These are phyloP conservation scores for Aspergillus ruber DNA, from an alignment of 2,329 filamentous ascomycete species.

Conservation along the genomic window DNA sequence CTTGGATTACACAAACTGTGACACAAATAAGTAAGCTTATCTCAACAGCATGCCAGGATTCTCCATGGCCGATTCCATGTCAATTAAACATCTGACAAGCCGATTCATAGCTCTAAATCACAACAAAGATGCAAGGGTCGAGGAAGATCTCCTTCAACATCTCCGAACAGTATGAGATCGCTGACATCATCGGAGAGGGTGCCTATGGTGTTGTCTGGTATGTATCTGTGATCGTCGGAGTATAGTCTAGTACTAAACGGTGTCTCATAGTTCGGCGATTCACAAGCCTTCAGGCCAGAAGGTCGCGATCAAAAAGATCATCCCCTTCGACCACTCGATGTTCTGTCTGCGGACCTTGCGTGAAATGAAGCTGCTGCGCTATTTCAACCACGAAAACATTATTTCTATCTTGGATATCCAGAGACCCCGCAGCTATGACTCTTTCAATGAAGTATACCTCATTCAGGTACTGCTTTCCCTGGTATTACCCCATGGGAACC, in stretches of 20 bases:
- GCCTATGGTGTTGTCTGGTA: slow-evolving; percentile 98
- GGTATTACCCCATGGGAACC: not conserved
- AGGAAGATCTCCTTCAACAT: slow-evolving; percentile 99
- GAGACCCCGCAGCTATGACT: slow-evolving; percentile 92
- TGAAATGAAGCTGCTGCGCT: slow-evolving; percentile 97
- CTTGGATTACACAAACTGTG: no score
- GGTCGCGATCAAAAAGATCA: slow-evolving; percentile 99
- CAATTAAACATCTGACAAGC: not conserved
- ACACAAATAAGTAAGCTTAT: not conserved
- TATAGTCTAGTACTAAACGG: slow-evolving; percentile 7
- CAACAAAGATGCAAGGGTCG: slow-evolving; percentile 40
- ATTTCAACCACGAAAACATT: slow-evolving; percentile 99
- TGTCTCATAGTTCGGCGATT: slow-evolving; percentile 70
- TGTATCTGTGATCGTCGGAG: slow-evolving; percentile 28
- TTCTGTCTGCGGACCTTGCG: slow-evolving; percentile 93
- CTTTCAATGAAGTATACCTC: slow-evolving; percentile 95
- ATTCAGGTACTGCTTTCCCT: slow-evolving; percentile 64
- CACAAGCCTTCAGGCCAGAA: slow-evolving; percentile 98
- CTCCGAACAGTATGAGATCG: slow-evolving; percentile 98
- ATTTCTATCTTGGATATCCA: slow-evolving; percentile 99
- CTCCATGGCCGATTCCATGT: no score
- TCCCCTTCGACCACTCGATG: slow-evolving; percentile 98
- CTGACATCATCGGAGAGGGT: slow-evolving; percentile 97
- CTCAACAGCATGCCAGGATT: no score
- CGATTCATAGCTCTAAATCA: not conserved